Evolutionary conservation across 1,139 yeast genomes (phyloP).

Genomic region (Blastobotrys apis): DNA sequence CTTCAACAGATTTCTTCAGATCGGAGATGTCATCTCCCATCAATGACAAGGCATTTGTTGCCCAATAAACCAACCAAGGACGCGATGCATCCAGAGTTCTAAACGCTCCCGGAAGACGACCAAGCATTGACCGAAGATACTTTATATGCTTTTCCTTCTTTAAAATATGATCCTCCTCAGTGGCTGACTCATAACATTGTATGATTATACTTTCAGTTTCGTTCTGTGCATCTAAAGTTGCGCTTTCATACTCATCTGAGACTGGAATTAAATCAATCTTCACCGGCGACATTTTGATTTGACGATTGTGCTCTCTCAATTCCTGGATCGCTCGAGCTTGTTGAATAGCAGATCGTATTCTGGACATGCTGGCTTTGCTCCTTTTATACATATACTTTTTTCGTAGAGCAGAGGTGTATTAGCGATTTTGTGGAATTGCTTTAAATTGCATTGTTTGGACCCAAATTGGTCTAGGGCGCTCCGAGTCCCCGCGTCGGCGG

Average conservation of each 20-base stretch:
- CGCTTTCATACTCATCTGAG: conserved; percentile 3
- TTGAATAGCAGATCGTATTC: conserved; percentile 1
- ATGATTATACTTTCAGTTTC: conserved; percentile 10
- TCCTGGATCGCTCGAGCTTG: conserved; percentile 11
- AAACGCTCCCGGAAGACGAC: conserved; percentile 48
- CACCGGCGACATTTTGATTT: conserved; percentile 4
- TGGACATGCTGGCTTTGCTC: conserved; percentile 5
- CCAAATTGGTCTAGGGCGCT: too few relatives aligned
- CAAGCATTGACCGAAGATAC: conserved; percentile 43
- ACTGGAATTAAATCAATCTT: conserved; percentile 7
- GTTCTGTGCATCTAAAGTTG: conserved; percentile 3
- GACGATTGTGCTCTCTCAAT: background rate
- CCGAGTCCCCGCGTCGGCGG: too few relatives aligned
- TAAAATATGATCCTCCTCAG: conserved; percentile 18
- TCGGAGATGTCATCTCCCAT: conserved; percentile 34
- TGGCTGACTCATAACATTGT: conserved; percentile 7
- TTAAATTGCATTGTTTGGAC: too few relatives aligned
- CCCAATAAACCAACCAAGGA: conserved; percentile 90
- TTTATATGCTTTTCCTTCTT: conserved; percentile 36
- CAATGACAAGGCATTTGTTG: conserved; percentile 51
- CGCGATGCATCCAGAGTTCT: conserved; percentile 74
- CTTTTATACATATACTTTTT: conserved; percentile 9
- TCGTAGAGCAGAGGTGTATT: too few relatives aligned
- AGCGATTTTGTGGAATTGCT: too few relatives aligned
- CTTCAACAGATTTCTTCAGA: conserved; percentile 27